Evolutionary conservation across 2,329 filamentous ascomycete species (phyloP).

Genomic region (Claviceps maximensis): DNA sequence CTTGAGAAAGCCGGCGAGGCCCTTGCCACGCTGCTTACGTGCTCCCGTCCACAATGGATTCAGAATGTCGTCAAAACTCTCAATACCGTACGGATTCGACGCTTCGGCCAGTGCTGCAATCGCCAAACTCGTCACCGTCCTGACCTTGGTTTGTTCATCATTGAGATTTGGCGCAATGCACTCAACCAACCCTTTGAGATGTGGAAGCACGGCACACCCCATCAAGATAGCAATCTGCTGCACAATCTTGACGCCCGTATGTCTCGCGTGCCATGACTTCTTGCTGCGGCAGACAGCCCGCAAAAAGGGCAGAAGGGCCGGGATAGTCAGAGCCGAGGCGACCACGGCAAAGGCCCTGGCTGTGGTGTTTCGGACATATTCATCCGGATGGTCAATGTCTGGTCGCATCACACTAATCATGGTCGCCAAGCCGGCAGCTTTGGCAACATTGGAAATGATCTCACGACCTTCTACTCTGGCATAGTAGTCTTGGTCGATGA

Average conservation of each 20-base stretch:
- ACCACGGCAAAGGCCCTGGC: slow-evolving; percentile 95
- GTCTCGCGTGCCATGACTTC: slow-evolving; percentile 96
- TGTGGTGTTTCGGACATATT: slow-evolving; percentile 96
- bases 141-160: slow-evolving; percentile 94
- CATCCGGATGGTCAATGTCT: slow-evolving; percentile 95
- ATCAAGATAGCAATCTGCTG: slow-evolving; percentile 98
- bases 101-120: slow-evolving; percentile 93
- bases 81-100: slow-evolving; percentile 95
- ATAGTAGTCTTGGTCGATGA: slow-evolving; percentile 99
- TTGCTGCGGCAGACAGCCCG: slow-evolving; percentile 94
- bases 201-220: slow-evolving; percentile 91
- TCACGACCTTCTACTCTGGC: slow-evolving; percentile 95
- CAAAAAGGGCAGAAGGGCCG: slow-evolving; percentile 85
- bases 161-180: slow-evolving; percentile 93
- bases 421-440: slow-evolving; percentile 89
- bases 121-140: slow-evolving; percentile 88
- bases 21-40: slow-evolving; percentile 91
- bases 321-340: slow-evolving; percentile 89
- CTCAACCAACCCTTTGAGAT: slow-evolving; percentile 90
- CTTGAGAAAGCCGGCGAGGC: slow-evolving; percentile 89
- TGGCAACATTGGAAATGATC: slow-evolving; percentile 95
- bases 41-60: slow-evolving; percentile 96
- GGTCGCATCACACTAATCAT: slow-evolving; percentile 99
- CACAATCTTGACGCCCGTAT: slow-evolving; percentile 97
- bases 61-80: slow-evolving; percentile 95